Evolutionary conservation across 257 asterid genomes (phyloP), one percentile per base, ranked within the genome.

Genomic region (Solanum stenotomum): DNA sequence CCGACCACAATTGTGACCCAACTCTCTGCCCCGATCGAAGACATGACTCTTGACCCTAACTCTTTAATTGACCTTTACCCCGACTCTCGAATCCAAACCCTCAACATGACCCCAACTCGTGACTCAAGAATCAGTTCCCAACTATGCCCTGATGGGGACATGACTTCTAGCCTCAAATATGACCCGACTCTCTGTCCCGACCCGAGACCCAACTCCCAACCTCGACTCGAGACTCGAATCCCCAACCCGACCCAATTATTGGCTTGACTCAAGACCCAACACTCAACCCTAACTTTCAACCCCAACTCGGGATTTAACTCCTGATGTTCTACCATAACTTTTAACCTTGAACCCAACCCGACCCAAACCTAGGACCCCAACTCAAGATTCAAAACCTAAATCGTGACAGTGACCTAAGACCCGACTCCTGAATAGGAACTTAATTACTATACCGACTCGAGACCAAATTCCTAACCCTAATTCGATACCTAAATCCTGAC

Each of bases 101-200:
- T 63, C 8, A n/a, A 23, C 16, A 0, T 5, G 0, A 63, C 16
- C 71, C 8, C 4, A 23, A 63, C 6, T 4, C 3, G 31, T 63
- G 16, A 63, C 16, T 63, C 1, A 0, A 10, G 15, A 63, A 11
- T 1, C 31, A 1, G 0, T n/a, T 63, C 4, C 31, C 31, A 10
- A 63, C 7, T 63, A 63, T 10, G 31, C 31, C 15, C 16, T 1
- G 6, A 63, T n/a, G 3, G 15, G 8, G 31, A 63, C 16, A 5
- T 4, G 16, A 63, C 31, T 63, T 63, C 71, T 63, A 63, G 71
- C 71, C 71, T 63, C 8, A 63, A n/a, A 0, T 63, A 5, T 0
- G 16, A n/a, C 29, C 7, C 1, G 16, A 63, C 71, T 63, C 16
- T 10, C 1, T 10, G 0, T 0, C 2, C 4, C 3, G 3, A 52